phyloP scores from a whole-genome alignment of 2,329 filamentous ascomycete genomes.

The Colletotrichum sp. region DNA sequence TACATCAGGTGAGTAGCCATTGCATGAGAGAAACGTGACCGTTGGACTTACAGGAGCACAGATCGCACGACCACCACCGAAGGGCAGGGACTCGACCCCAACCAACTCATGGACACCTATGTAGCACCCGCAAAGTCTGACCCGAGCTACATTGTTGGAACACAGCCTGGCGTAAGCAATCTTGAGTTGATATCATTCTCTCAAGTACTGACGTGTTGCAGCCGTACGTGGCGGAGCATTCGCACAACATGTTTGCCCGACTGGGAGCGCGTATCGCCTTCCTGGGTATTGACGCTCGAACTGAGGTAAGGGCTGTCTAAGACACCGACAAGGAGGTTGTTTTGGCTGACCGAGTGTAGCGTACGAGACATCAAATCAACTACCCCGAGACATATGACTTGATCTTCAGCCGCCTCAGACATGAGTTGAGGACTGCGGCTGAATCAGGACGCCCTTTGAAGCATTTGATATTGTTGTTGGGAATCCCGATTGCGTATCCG shows the following conservation, averaged over 20 bases:
- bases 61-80: conserved; percentile 12
- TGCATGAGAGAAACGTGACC: conserved; percentile 28
- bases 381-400: conserved; percentile 89
- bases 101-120: conserved; percentile 76
- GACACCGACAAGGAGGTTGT: neutral
- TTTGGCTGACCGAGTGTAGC: conserved; percentile 40
- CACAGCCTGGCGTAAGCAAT: conserved; percentile 71
- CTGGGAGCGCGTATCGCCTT: conserved; percentile 85
- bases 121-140: conserved; percentile 65
- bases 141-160: conserved; percentile 78
- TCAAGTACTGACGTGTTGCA: conserved; percentile 44
- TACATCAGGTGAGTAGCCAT: conserved; percentile 67
- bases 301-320: conserved; percentile 62
- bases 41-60: conserved; percentile 21
- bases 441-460: conserved; percentile 77
- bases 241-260: conserved; percentile 84
- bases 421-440: conserved; percentile 74
- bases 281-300: conserved; percentile 89
- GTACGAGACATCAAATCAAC: conserved; percentile 92
- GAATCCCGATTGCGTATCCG: conserved; percentile 86
- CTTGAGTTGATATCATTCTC: conserved; percentile 64
- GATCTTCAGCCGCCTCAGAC: conserved; percentile 77
- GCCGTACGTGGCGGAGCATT: conserved; percentile 89
- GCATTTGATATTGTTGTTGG: conserved; percentile 85
- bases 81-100: conserved; percentile 64